A percentile compares a stretch with the other conserved stretches of the same genome.
These are phyloP conservation scores for Marsdenia floribunda DNA, from an alignment of 257 asterid genomes.

Conservation along the genomic window DNA sequence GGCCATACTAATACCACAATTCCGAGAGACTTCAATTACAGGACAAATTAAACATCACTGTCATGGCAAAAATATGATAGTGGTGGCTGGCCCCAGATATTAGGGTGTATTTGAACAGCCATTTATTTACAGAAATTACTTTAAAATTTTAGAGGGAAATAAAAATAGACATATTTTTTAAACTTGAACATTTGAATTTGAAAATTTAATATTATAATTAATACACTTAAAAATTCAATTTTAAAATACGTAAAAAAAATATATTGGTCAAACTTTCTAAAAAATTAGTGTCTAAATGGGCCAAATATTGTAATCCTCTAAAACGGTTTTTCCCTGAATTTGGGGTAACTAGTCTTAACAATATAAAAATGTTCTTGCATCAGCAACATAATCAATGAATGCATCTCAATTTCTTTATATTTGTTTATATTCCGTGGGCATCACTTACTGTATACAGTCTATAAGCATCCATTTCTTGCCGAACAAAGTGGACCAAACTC, in stretches of 20 bases:
- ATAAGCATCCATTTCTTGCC: conserved; percentile 95
- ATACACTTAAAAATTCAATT: too few relatives aligned
- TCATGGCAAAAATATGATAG: not conserved
- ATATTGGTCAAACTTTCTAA: too few relatives aligned
- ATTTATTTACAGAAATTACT: too few relatives aligned
- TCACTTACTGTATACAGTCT: conserved; percentile 71
- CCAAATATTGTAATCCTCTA: not conserved
- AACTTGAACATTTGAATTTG: too few relatives aligned
- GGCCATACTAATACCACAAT: not conserved
- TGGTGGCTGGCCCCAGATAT: not conserved
- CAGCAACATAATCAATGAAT: not conserved
- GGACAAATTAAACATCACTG: not conserved
- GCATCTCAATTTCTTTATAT: not conserved
- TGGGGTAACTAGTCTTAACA: not conserved
- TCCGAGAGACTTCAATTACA: not conserved
- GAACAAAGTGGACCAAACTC: conserved; percentile 86
- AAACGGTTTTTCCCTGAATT: not conserved
- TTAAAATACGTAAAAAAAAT: too few relatives aligned
- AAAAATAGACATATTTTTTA: too few relatives aligned
- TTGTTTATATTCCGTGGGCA: not conserved
- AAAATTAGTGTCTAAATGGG: too few relatives aligned
- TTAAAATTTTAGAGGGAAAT: too few relatives aligned
- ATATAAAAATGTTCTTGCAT: not conserved
- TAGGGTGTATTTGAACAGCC: too few relatives aligned
- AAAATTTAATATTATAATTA: too few relatives aligned